Conservation (phyloP, 2,329 filamentous ascomycete species). For the Penicillium concentricum region DNA sequence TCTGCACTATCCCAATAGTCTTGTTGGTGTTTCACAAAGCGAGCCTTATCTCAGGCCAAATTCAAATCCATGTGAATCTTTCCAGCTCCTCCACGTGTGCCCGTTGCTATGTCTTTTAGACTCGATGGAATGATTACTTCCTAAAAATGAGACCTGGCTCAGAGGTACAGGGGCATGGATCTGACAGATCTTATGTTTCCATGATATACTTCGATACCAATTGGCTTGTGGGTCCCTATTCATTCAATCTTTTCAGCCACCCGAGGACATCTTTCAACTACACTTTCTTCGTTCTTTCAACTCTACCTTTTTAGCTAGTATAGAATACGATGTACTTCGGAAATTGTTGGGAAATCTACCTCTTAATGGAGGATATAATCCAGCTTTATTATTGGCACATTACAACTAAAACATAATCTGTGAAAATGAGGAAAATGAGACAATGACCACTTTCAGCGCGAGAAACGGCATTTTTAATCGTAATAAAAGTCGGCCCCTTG, state of each 20-base stretch:
- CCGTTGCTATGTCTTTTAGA: background rate
- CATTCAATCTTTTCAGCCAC: background rate
- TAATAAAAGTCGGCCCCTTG: too few species aligned
- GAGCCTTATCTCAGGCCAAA: background rate
- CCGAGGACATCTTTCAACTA: background rate
- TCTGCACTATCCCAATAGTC: background rate
- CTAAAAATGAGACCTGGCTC: background rate
- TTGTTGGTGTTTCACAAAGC: background rate
- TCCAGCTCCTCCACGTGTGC: background rate
- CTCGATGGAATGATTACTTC: background rate
- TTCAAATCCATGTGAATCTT: background rate
- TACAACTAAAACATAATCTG: too few species aligned
- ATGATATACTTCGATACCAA: background rate
- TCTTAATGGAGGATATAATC: background rate
- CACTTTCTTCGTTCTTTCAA: background rate
- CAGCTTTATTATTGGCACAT: background rate
- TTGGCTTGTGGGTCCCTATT: background rate
- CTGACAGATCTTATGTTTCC: background rate
- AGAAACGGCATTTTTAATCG: too few species aligned
- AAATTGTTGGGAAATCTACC: background rate
- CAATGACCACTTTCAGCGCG: too few species aligned
- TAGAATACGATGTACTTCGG: background rate
- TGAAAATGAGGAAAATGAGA: too few species aligned
- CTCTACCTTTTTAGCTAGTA: background rate
- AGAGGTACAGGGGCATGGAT: background rate